Percentiles rank a stretch among this genome's conserved stretches.
Conservation (phyloP, 805 yeast species). For the Yarrowia yakushimensis region DNA sequence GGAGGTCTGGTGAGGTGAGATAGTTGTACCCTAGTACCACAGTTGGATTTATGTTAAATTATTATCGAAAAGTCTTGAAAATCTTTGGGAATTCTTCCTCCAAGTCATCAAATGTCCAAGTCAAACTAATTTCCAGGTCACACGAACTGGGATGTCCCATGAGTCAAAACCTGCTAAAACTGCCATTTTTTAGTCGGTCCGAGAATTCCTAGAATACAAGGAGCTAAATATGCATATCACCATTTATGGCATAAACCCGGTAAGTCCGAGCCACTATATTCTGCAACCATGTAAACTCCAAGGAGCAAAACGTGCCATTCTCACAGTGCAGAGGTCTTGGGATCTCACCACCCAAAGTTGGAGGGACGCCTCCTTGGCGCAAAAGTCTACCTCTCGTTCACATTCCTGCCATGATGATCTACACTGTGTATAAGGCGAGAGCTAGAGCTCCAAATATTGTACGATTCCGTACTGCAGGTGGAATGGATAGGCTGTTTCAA, state of each 20-base stretch:
- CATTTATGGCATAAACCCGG: background rate
- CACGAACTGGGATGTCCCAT: no score
- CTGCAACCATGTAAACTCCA: background rate
- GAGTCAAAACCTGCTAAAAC: no score
- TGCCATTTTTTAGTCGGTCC: no score
- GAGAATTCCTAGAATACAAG: background rate
- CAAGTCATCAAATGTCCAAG: no score
- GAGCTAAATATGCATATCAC: background rate
- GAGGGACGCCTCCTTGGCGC: background rate
- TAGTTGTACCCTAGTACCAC: no score
- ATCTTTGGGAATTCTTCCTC: no score
- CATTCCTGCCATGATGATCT: constrained; percentile 1
- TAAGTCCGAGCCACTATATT: background rate
- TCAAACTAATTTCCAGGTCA: no score
- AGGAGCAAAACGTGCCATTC: background rate
- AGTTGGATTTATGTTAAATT: no score
- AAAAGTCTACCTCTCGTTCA: background rate
- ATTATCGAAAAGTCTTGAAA: no score
- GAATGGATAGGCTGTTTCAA: constrained; percentile 2
- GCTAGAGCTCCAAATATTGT: background rate
- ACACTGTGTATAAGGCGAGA: background rate
- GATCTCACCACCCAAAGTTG: background rate
- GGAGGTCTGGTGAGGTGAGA: no score
- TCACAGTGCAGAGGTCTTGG: background rate
- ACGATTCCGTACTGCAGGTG: background rate